phyloP scores from a whole-genome alignment of 2,329 filamentous ascomycete species.

The Colletotrichum godetiae region DNA sequence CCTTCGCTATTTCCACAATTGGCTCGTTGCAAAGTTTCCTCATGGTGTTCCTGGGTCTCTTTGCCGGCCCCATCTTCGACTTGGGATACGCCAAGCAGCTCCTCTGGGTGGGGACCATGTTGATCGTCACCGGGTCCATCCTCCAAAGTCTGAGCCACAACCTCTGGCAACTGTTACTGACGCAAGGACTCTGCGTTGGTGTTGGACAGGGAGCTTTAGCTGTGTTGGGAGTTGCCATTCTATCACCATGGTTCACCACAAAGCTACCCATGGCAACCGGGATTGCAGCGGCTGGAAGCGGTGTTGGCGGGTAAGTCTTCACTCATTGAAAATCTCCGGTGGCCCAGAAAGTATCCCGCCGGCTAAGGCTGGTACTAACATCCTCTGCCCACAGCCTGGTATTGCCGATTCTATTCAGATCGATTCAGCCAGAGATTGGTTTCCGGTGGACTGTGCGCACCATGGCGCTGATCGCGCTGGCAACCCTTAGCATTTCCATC shows the following conservation, averaged over 20 bases:
- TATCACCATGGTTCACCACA: constrained; percentile 48
- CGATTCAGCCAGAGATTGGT: constrained; percentile 13
- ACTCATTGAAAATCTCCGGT: constrained; percentile 41
- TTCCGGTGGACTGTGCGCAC: constrained; percentile 29
- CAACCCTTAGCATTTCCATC: constrained; percentile 24
- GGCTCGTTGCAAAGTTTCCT: constrained; percentile 60
- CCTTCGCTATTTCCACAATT: constrained; percentile 53
- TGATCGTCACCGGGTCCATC: constrained; percentile 60
- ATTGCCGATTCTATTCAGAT: constrained; percentile 22
- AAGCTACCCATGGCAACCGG: constrained; percentile 45
- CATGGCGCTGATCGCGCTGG: constrained; percentile 20
- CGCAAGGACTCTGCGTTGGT: constrained; percentile 58
- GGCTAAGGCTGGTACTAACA: constrained; percentile 69
- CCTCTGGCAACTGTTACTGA: constrained; percentile 62
- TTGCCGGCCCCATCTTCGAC: constrained; percentile 60
- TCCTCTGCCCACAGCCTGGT: constrained; percentile 63
- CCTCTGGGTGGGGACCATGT: constrained; percentile 50
- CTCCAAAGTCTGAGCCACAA: constrained; percentile 52
- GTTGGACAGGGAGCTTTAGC: constrained; percentile 56
- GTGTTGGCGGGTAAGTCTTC: constrained; percentile 40
- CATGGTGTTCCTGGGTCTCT: constrained; percentile 52
- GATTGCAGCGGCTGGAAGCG: constrained; percentile 45
- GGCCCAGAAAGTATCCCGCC: constrained; percentile 59
- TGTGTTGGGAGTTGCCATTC: constrained; percentile 47
- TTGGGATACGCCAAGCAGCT: constrained; percentile 56